These are phyloP conservation scores for Penicillium sclerotigenum DNA, from an alignment of 2,329 filamentous ascomycete genomes.

Conservation along the genomic window DNA sequence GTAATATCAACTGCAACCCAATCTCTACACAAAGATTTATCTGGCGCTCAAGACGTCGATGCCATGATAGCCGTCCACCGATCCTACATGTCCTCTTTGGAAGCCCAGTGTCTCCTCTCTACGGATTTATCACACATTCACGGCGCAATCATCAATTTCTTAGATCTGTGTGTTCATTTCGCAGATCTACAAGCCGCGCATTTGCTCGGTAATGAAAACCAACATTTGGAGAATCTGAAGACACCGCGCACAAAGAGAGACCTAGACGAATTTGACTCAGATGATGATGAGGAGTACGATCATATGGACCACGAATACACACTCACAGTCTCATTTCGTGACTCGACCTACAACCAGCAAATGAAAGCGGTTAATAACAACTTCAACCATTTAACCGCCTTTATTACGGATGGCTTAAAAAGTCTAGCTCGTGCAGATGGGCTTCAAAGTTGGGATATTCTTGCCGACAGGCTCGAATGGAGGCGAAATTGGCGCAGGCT, in stretches of 20 bases:
- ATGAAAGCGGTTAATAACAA: constrained; percentile 59
- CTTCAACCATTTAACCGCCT: constrained; percentile 64
- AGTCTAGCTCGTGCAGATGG: constrained; percentile 72
- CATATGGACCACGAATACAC: constrained; percentile 41
- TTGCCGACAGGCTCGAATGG: constrained; percentile 74
- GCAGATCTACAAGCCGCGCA: constrained; percentile 56
- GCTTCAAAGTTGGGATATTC: constrained; percentile 71
- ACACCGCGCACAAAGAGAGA: constrained; percentile 1
- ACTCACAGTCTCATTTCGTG: constrained; percentile 36
- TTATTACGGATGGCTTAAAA: constrained; percentile 69
- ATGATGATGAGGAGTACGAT: constrained; percentile 20
- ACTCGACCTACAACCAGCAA: constrained; percentile 50
- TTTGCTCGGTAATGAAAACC: constrained; percentile 27
- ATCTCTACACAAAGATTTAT: constrained; percentile 58
- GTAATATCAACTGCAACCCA: constrained; percentile 62
- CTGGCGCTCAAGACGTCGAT: constrained; percentile 68
- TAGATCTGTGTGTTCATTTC: constrained; percentile 71
- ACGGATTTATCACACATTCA: constrained; percentile 66
- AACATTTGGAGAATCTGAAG: neutral
- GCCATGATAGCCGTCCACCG: constrained; percentile 72
- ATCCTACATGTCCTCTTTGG: constrained; percentile 59
- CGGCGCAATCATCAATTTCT: constrained; percentile 67
- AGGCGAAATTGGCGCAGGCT: constrained; percentile 18
- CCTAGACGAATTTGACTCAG: constrained; percentile 18
- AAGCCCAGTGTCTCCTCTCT: constrained; percentile 68